Evolutionary conservation across 2,329 filamentous ascomycete genomes (phyloP).

Genomic region (Fusarium buharicum): DNA sequence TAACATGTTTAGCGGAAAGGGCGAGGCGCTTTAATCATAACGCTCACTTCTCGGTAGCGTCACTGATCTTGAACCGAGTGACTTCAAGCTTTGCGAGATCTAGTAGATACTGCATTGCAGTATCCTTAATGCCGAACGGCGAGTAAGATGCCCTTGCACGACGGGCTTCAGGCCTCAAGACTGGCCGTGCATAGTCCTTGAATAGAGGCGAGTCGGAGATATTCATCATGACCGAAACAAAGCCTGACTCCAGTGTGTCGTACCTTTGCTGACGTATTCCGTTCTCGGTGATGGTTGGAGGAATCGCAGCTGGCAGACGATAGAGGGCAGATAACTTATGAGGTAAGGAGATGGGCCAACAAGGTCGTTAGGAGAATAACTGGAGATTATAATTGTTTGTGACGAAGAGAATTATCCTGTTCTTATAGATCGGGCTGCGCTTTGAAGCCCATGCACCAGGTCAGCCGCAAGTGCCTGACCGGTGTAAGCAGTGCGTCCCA

Average conservation of each 20-base stretch:
- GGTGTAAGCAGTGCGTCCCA: slow-evolving; percentile 15
- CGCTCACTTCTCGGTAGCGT: slow-evolving; percentile 47
- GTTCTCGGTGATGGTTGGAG: background rate
- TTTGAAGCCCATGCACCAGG: background rate
- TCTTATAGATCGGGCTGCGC: background rate
- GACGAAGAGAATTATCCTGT: background rate
- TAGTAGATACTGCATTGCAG: slow-evolving; percentile 46
- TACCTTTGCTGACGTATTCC: background rate
- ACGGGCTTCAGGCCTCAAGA: slow-evolving; percentile 22
- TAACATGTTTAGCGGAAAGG: background rate
- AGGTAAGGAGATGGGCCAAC: background rate
- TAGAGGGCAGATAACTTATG: too few relatives aligned
- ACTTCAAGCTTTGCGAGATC: slow-evolving; percentile 45
- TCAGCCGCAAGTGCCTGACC: slow-evolving; percentile 8
- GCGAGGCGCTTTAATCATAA: background rate
- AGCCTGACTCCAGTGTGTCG: background rate
- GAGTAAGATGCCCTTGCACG: slow-evolving; percentile 7
- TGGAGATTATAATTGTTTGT: too few relatives aligned
- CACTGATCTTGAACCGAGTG: slow-evolving; percentile 46
- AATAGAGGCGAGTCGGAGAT: slow-evolving; percentile 42
- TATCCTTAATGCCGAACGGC: slow-evolving; percentile 39
- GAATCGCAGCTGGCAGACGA: background rate
- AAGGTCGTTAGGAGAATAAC: background rate
- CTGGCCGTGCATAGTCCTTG: slow-evolving; percentile 40
- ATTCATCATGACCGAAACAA: slow-evolving; percentile 32